These are phyloP conservation scores for Cercospora zeae-maydis DNA, from an alignment of 2,329 filamentous ascomycete genomes.

Conservation along the genomic window DNA sequence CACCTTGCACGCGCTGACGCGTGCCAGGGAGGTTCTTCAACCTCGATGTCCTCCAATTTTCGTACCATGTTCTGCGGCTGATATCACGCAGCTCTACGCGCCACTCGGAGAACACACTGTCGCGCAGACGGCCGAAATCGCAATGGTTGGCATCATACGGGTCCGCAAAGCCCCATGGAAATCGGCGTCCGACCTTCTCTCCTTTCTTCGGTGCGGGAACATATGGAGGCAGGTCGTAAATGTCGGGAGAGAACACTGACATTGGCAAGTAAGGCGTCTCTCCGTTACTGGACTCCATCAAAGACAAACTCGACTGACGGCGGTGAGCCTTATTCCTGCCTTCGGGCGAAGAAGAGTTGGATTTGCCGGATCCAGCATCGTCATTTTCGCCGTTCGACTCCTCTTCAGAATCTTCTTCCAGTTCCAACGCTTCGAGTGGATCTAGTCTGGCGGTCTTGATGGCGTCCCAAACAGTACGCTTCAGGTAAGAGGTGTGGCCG, in stretches of 20 bases:
- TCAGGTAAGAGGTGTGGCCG: conserved; percentile 87
- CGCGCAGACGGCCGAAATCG: conserved; percentile 86
- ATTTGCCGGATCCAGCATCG: conserved; percentile 43
- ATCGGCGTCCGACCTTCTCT: conserved; percentile 74
- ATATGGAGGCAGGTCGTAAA: conserved; percentile 66
- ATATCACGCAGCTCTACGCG: conserved; percentile 83
- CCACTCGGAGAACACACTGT: conserved; percentile 92
- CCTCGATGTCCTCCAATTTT: conserved; percentile 76
- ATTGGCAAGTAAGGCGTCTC: conserved; percentile 72
- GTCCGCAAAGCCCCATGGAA: conserved; percentile 96
- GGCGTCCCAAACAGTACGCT: conserved; percentile 84
- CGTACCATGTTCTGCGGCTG: conserved; percentile 90
- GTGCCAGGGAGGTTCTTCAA: conserved; percentile 38
- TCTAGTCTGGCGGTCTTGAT: conserved; percentile 83
- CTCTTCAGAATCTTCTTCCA: conserved; percentile 68
- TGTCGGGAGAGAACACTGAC: conserved; percentile 89
- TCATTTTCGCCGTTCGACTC: conserved; percentile 46
- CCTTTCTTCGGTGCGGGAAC: conserved; percentile 47
- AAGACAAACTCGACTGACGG: conserved; percentile 30
- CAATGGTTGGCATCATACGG: conserved; percentile 89
- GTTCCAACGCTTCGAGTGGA: conserved; percentile 77
- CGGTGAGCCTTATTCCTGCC: conserved; percentile 20
- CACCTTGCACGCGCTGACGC: conserved; percentile 32
- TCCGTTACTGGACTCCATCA: conserved; percentile 34
- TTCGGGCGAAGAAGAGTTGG: conserved; percentile 28